Percentiles rank a stretch among this genome's conserved stretches.
These are phyloP conservation scores for Saccharomyces hybrid DNA, from an alignment of 1,139 yeast genomes.

Conservation along the genomic window DNA sequence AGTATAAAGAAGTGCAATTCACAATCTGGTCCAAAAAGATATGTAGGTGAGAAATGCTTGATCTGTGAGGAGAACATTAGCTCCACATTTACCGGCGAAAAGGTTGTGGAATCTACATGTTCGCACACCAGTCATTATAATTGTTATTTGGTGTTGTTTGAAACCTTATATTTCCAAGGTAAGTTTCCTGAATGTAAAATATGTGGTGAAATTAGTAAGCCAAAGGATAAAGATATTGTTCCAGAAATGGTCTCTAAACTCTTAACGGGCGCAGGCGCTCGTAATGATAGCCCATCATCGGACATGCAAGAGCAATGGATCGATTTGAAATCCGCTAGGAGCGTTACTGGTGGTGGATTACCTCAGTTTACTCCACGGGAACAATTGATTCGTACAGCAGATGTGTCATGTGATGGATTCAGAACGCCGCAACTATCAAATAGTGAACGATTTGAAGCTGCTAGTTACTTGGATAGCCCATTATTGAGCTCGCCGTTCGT, in stretches of 20 bases:
- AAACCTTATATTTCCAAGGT: constrained; percentile 8
- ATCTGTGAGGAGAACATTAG: constrained; percentile 34
- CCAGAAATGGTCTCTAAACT: constrained; percentile 23
- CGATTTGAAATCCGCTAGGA: constrained; percentile 10
- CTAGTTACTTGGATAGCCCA: not conserved
- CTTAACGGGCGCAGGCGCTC: constrained; percentile 8
- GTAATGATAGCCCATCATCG: constrained; percentile 2
- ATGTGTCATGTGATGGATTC: constrained; percentile 25
- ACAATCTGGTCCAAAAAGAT: constrained; percentile 19
- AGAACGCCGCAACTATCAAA: constrained; percentile 7
- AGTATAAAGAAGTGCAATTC: constrained; percentile 3
- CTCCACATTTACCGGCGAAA: constrained; percentile 31
- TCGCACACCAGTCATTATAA: constrained; percentile 27
- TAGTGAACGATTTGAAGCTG: not conserved
- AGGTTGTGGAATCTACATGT: constrained; percentile 32
- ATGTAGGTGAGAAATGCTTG: constrained; percentile 27
- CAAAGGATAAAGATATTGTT: constrained; percentile 23
- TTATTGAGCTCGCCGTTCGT: not conserved
- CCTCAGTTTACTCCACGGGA: constrained; percentile 21
- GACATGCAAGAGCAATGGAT: constrained; percentile 15
- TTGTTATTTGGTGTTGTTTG: constrained; percentile 21
- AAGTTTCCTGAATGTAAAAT: constrained; percentile 24
- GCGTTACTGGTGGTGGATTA: not conserved
- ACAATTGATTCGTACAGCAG: constrained; percentile 27
- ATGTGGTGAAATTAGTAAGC: constrained; percentile 21